A percentile compares a stretch with the other conserved stretches of the same genome.
Conservation (phyloP, 805 yeast genomes). For the Maudiozyma serrabonitensis region DNA sequence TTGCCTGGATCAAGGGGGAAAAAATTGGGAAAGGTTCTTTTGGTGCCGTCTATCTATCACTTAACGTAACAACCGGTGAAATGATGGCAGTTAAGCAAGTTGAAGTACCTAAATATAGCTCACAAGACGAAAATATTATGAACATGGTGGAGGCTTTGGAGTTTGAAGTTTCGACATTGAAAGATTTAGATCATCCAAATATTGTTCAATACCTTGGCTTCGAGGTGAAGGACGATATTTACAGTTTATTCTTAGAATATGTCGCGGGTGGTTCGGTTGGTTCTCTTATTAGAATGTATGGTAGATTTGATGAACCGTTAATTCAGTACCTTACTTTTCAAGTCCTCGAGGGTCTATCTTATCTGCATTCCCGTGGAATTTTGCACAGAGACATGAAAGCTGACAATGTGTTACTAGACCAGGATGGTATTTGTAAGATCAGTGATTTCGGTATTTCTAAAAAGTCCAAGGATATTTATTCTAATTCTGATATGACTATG, state of each 20-base stretch:
- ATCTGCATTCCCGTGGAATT: conserved; percentile 78
- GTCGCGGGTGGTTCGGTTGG: conserved; percentile 98
- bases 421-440: conserved; percentile 89
- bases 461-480: conserved; percentile 72
- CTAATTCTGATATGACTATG: conserved; percentile 94
- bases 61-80: conserved; percentile 94
- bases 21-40: conserved; percentile 93
- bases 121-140: conserved; percentile 35
- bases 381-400: conserved; percentile 94
- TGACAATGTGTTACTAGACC: conserved; percentile 78
- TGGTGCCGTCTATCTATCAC: conserved; percentile 85
- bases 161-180: conserved; percentile 87
- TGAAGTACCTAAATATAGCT: conserved; percentile 42
- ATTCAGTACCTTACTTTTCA: conserved; percentile 69
- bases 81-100: conserved; percentile 99
- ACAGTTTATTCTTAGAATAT: conserved; percentile 84
- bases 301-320: conserved; percentile 71
- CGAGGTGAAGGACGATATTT: conserved; percentile 61
- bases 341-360: conserved; percentile 75
- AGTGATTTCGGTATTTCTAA: conserved; percentile 96
- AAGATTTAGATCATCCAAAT: conserved; percentile 86
- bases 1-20: conserved; percentile 97
- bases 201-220: conserved; percentile 95
- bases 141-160: conserved; percentile 74
- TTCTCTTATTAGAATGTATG: conserved; percentile 69